A percentile compares a stretch with the other conserved stretches of the same genome.
phyloP scores from a whole-genome alignment of 768 basidiomycete species.

The Phanerodontia chrysosporium region DNA sequence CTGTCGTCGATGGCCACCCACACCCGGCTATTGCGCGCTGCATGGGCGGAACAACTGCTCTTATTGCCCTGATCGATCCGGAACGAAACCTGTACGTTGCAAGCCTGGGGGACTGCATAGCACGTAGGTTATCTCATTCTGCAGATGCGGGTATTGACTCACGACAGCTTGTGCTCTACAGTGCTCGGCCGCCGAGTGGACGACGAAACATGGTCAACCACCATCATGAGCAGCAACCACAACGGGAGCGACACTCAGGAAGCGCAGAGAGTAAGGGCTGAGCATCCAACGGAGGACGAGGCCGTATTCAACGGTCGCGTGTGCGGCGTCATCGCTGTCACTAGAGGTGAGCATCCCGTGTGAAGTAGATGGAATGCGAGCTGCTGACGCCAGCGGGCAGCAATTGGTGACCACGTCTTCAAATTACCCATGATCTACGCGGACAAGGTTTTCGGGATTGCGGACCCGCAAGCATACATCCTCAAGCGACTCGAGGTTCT shows the following conservation, averaged over 20 bases:
- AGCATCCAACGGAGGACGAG: conserved; percentile 45
- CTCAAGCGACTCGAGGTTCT: conserved; percentile 25
- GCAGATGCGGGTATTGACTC: neutral
- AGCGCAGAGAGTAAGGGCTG: conserved; percentile 33
- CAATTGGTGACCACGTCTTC: conserved; percentile 51
- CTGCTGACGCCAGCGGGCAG: conserved; percentile 56
- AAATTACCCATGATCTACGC: conserved; percentile 49
- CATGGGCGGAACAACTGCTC: conserved; percentile 49
- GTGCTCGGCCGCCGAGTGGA: conserved; percentile 37
- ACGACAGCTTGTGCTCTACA: too few species aligned
- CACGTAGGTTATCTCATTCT: conserved; percentile 31
- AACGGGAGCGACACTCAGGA: conserved; percentile 45
- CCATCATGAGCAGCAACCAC: conserved; percentile 43
- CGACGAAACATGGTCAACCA: conserved; percentile 34
- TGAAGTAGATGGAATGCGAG: conserved; percentile 36
- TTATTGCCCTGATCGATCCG: conserved; percentile 45
- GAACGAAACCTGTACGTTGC: conserved; percentile 48
- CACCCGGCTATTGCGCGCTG: conserved; percentile 36
- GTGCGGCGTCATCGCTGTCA: conserved; percentile 53
- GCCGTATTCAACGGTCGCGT: conserved; percentile 43
- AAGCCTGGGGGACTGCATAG: conserved; percentile 53
- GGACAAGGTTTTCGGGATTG: conserved; percentile 40
- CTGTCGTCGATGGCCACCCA: conserved; percentile 35
- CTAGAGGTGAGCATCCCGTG: conserved; percentile 46
- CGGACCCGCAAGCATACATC: conserved; percentile 20